phyloP scores from a whole-genome alignment of 768 basidiomycete genomes.

The Phaeolepiota aurea region DNA sequence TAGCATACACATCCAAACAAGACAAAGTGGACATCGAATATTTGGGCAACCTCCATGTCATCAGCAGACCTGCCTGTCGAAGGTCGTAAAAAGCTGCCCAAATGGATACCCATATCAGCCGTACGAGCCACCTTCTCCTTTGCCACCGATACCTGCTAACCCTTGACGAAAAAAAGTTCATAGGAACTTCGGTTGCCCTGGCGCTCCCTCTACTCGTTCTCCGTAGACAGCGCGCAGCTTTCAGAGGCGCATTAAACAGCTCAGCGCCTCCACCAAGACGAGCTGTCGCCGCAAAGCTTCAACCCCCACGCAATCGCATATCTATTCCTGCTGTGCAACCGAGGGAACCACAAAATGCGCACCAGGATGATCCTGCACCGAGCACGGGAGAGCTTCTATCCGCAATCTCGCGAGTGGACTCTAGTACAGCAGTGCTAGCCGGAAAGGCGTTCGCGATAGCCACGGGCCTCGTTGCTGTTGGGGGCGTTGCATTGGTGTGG shows the following conservation, averaged over 20 bases:
- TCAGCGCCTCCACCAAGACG: slow-evolving; percentile 21
- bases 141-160: no score
- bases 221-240: slow-evolving; percentile 19
- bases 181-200: slow-evolving; percentile 22
- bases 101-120: slow-evolving; percentile 21
- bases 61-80: no score
- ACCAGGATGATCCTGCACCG: slow-evolving; percentile 18
- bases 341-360: slow-evolving; percentile 9
- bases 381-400: slow-evolving; percentile 23
- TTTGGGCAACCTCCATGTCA: no score
- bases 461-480: slow-evolving; percentile 45
- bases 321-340: slow-evolving; percentile 5
- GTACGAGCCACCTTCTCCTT: slow-evolving; percentile 8
- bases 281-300: slow-evolving; percentile 3
- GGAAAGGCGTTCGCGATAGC: slow-evolving; percentile 62
- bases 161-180: slow-evolving; percentile 18
- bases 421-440: slow-evolving; percentile 45
- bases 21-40: no score
- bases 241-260: slow-evolving; percentile 17
- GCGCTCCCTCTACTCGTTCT: slow-evolving; percentile 27
- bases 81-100: slow-evolving; percentile 9
- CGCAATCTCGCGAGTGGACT: slow-evolving; percentile 27
- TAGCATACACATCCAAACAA: no score
- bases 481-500: slow-evolving; percentile 35
- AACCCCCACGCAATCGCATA: slow-evolving; percentile 4